Conservation (phyloP, 129 eudicot genomes). For the Tanacetum coccineum region DNA sequence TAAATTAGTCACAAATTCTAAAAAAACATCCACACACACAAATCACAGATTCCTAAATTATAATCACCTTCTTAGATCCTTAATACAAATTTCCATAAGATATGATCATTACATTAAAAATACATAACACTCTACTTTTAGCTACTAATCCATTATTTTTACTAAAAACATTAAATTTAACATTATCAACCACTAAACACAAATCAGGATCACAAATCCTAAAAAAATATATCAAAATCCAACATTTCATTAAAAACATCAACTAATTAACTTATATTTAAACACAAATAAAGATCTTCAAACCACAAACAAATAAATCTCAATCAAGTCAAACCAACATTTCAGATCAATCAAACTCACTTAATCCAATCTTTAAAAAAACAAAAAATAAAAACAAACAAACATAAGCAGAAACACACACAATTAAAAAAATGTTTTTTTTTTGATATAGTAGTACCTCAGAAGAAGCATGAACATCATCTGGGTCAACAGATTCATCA, state of each 20-base stretch:
- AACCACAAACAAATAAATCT: background rate
- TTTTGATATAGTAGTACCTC: constrained; percentile 25
- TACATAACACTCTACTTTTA: too few species aligned
- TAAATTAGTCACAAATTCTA: background rate
- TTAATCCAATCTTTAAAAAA: background rate
- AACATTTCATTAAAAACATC: background rate
- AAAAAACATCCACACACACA: too few species aligned
- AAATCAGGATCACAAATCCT: too few species aligned
- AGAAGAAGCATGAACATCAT: constrained; percentile 44
- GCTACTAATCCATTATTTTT: too few species aligned
- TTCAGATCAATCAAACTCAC: constrained; percentile 23
- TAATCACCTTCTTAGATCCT: constrained; percentile 14
- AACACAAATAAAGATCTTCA: background rate
- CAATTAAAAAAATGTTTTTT: too few species aligned
- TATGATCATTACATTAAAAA: background rate
- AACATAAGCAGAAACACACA: too few species aligned
- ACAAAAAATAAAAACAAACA: too few species aligned
- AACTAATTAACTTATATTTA: background rate
- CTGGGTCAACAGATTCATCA: constrained; percentile 49
- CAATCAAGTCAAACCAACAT: constrained; percentile 24
- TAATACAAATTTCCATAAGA: background rate
- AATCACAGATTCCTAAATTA: background rate
- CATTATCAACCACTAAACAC: too few species aligned
- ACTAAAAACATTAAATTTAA: too few species aligned
- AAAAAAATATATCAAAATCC: too few species aligned